These are phyloP conservation scores for Monosporozyma siamensis DNA, from an alignment of 805 yeast species.

Conservation along the genomic window DNA sequence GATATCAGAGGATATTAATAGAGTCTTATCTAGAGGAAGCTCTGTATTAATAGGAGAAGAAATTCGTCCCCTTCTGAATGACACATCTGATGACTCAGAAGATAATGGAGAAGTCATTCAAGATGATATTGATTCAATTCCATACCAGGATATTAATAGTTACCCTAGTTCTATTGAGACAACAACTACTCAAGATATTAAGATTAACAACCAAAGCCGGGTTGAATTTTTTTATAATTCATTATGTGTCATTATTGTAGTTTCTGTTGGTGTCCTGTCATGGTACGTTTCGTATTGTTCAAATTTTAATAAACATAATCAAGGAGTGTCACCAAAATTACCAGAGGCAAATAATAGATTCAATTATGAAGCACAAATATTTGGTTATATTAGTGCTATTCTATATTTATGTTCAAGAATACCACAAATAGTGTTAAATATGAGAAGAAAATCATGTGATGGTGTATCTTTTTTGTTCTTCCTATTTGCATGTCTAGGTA, in stretches of 20 bases:
- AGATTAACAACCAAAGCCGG: slow-evolving; percentile 18
- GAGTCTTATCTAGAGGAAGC: background rate
- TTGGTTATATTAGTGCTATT: slow-evolving; percentile 72
- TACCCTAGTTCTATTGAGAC: no score
- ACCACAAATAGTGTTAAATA: slow-evolving; percentile 85
- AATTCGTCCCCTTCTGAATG: background rate
- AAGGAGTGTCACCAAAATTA: background rate
- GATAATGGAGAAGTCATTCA: background rate
- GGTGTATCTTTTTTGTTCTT: slow-evolving; percentile 92
- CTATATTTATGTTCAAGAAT: slow-evolving; percentile 79
- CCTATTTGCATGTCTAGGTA: slow-evolving; percentile 90
- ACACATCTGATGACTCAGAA: background rate
- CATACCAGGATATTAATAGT: no score
- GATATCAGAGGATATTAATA: background rate
- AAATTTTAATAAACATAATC: background rate
- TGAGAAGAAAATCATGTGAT: slow-evolving; percentile 81
- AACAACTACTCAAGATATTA: no score
- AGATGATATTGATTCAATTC: background rate
- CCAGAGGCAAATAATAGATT: slow-evolving; percentile 40
- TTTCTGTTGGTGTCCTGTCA: slow-evolving; percentile 75
- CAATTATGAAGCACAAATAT: slow-evolving; percentile 73
- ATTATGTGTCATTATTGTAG: slow-evolving; percentile 55
- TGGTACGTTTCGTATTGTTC: slow-evolving; percentile 61
- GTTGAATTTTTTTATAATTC: slow-evolving; percentile 13
- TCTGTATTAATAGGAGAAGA: background rate